Percentiles rank a stretch among this genome's conserved stretches.
Conservation (phyloP, 768 basidiomycete genomes). For the Hypholoma fasciculare region DNA sequence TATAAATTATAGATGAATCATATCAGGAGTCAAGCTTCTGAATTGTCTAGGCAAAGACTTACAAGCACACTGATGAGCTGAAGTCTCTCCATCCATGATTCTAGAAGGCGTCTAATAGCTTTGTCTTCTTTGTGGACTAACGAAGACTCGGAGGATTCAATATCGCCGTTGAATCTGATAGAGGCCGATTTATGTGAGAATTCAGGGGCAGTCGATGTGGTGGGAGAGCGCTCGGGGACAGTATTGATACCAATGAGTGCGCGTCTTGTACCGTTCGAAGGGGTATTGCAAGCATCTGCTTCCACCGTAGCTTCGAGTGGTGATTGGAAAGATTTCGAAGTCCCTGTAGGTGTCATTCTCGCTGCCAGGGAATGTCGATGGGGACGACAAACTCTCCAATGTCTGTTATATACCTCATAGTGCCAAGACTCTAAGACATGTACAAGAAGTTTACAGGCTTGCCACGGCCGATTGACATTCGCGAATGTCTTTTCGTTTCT, state of each 20-base stretch:
- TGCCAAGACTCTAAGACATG: too few species aligned
- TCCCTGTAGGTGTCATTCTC: too few species aligned
- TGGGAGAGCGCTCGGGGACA: too few species aligned
- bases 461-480: too few species aligned
- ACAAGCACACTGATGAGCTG: constrained; percentile 63
- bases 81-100: constrained; percentile 63
- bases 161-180: neutral
- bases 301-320: neutral
- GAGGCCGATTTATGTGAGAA: neutral
- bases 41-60: constrained; percentile 17
- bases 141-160: neutral
- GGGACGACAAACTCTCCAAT: too few species aligned
- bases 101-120: constrained; percentile 51
- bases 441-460: too few species aligned
- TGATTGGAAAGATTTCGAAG: too few species aligned
- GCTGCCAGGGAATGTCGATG: too few species aligned
- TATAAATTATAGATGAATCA: constrained; percentile 18
- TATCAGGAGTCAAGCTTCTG: neutral
- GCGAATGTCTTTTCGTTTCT: too few species aligned
- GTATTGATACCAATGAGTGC: neutral
- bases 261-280: neutral
- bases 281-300: neutral
- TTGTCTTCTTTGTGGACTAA: constrained; percentile 5
- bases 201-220: neutral
- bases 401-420: too few species aligned